Evolutionary conservation across 306 rosid genomes (phyloP), one percentile per base, ranked within the genome.

Genomic region (Senna siamea): DNA sequence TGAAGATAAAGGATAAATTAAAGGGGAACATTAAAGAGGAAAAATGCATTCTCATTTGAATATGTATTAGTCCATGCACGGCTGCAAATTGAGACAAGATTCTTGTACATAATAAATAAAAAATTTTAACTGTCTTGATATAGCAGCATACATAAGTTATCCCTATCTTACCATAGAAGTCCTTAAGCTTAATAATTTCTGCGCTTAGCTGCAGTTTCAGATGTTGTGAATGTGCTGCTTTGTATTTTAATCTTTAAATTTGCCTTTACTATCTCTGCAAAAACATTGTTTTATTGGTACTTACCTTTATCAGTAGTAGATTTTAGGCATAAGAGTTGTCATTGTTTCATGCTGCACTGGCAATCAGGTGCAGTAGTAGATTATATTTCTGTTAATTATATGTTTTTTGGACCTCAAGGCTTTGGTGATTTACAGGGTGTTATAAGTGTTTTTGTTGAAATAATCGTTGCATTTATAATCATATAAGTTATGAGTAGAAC

Each of bases 61-160:
- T 18, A 38, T 72, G 37, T 72, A 46, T 30, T 58, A 28, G 48
- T 58, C 59, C 69, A 17, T 72, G n/a, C n/a, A n/a, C n/a, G 14
- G 12, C 67, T 43, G 43, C 38, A 53, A 59, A 28, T 43, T 46
- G 4, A 23, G 38, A 46, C 12, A 23, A 15, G 35, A 57, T 15
- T 7, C 32, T 63, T 46, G 12, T 20, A 23, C 18, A 17, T 54
- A 32, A 28, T 0, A 35, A 14, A 4, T 4, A n/a, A 9, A 7
- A 60, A 32, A 60, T n/a, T 34, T 35, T 11, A n/a, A 14, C 48
- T 68, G 28, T 63, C 18, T 44, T 15, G 23, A 38, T 57, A 32
- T 56, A 22, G 15, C 61, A 48, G 6, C 41, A 20, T 13, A 20
- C 23, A 38, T 18, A 19, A 8, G 5, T 57, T 6, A 47, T 43